Evolutionary conservation across 2,329 filamentous ascomycete species (phyloP).

Genomic region (Chalaropsis ovoidea): DNA sequence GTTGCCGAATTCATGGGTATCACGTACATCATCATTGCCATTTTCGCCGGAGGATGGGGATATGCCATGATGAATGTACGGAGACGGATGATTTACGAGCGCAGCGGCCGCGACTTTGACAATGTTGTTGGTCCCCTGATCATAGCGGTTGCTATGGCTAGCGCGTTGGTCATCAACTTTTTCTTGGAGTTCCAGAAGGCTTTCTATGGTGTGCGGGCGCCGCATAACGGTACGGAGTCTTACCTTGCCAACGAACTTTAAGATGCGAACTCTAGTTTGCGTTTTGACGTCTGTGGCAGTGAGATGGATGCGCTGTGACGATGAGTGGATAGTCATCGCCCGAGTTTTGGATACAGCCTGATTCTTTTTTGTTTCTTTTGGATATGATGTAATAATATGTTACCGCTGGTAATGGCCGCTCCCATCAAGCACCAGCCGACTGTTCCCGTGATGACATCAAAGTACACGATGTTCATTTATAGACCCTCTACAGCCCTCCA

Average conservation of each 20-base stretch:
- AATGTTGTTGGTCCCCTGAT: conserved; percentile 75
- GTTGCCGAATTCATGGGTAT: conserved; percentile 70
- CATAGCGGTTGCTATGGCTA: conserved; percentile 66
- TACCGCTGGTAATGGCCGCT: neutral
- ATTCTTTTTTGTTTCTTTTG: conserved; percentile 13
- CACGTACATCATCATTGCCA: conserved; percentile 69
- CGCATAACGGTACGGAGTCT: conserved; percentile 17
- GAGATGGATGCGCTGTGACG: neutral
- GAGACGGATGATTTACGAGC: conserved; percentile 65
- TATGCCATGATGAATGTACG: conserved; percentile 71
- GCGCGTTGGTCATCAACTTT: conserved; percentile 79
- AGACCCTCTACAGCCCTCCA: neutral
- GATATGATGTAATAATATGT: conserved; percentile 9
- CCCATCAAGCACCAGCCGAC: neutral
- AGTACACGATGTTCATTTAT: neutral
- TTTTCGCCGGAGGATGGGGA: conserved; percentile 80
- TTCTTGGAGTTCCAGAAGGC: conserved; percentile 56
- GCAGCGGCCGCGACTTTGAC: conserved; percentile 90
- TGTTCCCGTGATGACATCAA: neutral
- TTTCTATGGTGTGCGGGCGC: conserved; percentile 14
- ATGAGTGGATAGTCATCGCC: neutral
- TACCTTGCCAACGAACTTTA: conserved; percentile 20
- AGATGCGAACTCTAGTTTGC: neutral
- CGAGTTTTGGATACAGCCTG: neutral
- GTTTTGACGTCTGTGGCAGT: neutral